These are phyloP conservation scores for Posidonia australis DNA, from an alignment of 106 monocot genomes.

Conservation along the genomic window DNA sequence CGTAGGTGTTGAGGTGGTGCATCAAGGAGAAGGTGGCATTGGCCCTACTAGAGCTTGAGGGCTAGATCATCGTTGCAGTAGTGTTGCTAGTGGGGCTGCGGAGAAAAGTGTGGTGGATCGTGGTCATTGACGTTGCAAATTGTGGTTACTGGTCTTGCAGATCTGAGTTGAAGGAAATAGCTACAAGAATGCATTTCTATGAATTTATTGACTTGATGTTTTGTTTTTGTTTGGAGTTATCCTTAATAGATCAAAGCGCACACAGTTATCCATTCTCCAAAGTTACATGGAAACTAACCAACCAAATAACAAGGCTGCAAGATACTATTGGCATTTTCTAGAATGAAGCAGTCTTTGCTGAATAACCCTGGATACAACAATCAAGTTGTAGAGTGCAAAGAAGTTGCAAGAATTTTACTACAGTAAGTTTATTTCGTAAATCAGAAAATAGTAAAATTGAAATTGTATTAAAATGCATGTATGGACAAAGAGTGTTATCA, in stretches of 20 bases:
- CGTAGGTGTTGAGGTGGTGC: no score
- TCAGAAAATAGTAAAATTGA: background rate
- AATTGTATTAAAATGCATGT: background rate
- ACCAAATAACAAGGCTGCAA: constrained; percentile 35
- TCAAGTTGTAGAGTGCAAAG: constrained; percentile 78
- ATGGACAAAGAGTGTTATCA: no score
- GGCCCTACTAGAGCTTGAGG: no score
- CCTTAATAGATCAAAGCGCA: constrained; percentile 36
- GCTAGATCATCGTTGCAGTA: no score
- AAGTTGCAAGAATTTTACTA: constrained; percentile 67
- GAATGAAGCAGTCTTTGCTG: constrained; percentile 50
- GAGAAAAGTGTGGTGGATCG: no score
- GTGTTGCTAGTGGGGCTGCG: no score
- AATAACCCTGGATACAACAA: constrained; percentile 70
- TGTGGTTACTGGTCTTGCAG: no score
- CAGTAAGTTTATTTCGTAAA: constrained; percentile 26
- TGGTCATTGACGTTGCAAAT: no score
- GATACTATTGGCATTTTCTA: constrained; percentile 92
- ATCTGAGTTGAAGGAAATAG: no score
- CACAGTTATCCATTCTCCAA: constrained; percentile 23
- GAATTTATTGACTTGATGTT: background rate
- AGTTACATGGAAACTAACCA: constrained; percentile 5
- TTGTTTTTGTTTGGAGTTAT: constrained; percentile 3
- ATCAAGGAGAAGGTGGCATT: no score
- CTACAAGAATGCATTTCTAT: no score